phyloP scores from a whole-genome alignment of 2,329 filamentous ascomycete species.

The Ampelomyces quisqualis region DNA sequence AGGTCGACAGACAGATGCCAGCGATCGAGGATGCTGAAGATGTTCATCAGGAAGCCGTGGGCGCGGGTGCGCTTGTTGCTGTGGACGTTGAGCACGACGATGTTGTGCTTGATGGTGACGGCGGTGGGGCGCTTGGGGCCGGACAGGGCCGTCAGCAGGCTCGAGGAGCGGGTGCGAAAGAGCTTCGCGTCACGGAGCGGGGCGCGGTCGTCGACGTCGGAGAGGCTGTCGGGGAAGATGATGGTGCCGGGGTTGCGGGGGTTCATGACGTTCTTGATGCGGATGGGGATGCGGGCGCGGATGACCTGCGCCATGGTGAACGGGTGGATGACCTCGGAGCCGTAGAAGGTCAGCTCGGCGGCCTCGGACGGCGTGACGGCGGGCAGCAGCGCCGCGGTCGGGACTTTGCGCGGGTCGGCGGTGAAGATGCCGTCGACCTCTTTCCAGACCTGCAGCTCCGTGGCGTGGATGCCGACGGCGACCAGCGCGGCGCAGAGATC shows the following conservation, averaged over 20 bases:
- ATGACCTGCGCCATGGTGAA: slow-evolving; percentile 96
- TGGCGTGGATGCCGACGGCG: slow-evolving; percentile 81
- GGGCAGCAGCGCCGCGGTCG: slow-evolving; percentile 84
- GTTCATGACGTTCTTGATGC: slow-evolving; percentile 92
- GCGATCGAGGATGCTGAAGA: slow-evolving; percentile 87
- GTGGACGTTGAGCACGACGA: slow-evolving; percentile 96
- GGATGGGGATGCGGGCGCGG: slow-evolving; percentile 75
- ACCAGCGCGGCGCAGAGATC: slow-evolving; percentile 92
- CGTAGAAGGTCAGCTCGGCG: slow-evolving; percentile 78
- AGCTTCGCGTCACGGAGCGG: slow-evolving; percentile 61
- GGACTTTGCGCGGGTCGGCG: slow-evolving; percentile 82
- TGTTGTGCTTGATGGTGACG: slow-evolving; percentile 96
- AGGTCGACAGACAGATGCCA: slow-evolving; percentile 89
- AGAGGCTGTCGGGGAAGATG: slow-evolving; percentile 73
- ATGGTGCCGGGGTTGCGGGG: slow-evolving; percentile 75
- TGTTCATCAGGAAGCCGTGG: slow-evolving; percentile 91
- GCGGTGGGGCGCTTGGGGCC: slow-evolving; percentile 56
- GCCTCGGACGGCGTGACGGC: slow-evolving; percentile 93
- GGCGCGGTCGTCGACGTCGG: slow-evolving; percentile 55
- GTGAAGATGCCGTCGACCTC: slow-evolving; percentile 96
- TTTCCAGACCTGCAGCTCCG: slow-evolving; percentile 97
- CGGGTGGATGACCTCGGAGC: slow-evolving; percentile 92
- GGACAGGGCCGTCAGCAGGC: slow-evolving; percentile 50
- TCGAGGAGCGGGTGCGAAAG: slow-evolving; percentile 50
- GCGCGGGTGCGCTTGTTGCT: slow-evolving; percentile 95